phyloP scores from a whole-genome alignment of 768 basidiomycete species.

The Russula foetens region DNA sequence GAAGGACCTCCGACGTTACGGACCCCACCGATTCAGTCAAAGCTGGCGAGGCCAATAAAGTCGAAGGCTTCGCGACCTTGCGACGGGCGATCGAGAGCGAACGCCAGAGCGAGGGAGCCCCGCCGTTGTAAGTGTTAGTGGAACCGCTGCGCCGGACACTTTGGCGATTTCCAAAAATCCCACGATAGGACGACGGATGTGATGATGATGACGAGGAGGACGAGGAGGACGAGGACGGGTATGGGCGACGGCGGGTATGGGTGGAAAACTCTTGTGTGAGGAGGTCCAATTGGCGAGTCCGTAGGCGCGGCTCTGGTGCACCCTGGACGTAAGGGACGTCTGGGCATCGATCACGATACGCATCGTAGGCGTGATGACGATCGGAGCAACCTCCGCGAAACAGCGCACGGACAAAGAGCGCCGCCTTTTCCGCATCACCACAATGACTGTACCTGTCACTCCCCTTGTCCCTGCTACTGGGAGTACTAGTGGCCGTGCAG shows the following conservation, averaged over 20 bases:
- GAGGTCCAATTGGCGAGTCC: background rate
- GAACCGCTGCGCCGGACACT: background rate
- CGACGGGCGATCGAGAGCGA: conserved; percentile 5
- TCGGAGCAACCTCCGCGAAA: background rate
- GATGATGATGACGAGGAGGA: background rate
- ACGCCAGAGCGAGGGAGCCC: conserved; percentile 7
- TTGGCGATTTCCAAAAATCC: background rate
- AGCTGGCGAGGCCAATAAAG: conserved; percentile 1
- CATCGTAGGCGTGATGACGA: background rate
- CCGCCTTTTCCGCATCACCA: conserved; percentile 15
- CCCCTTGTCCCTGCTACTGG: background rate
- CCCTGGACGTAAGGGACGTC: background rate
- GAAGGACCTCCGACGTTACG: conserved; percentile 16
- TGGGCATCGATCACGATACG: background rate
- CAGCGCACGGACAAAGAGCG: conserved; percentile 6
- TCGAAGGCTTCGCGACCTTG: background rate
- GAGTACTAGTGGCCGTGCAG: too few species aligned
- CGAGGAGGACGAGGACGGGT: background rate
- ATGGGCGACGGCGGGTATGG: background rate
- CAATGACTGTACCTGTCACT: background rate
- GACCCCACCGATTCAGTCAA: conserved; percentile 12
- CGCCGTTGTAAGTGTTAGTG: background rate
- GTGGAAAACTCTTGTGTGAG: background rate
- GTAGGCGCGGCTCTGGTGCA: conserved; percentile 3
- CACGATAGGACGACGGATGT: background rate